Evolutionary conservation across 371 early-diverging fungal genomes (phyloP).

Genomic region (Smittium mucronatum): DNA sequence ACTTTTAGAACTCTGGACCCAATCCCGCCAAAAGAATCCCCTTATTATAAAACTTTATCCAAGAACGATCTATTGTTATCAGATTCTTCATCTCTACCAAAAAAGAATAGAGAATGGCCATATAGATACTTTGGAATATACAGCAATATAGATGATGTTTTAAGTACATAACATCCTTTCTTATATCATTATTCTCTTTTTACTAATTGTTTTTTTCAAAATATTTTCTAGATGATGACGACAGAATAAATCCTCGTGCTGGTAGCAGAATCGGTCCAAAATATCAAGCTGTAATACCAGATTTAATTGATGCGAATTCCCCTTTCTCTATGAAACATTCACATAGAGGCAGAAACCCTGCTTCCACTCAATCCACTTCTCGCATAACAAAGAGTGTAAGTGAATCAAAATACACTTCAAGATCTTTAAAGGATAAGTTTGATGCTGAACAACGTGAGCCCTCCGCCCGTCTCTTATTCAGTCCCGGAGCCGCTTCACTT

Average conservation of each 20-base stretch:
- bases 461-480: neutral
- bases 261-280: conserved; percentile 62
- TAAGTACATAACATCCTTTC: neutral
- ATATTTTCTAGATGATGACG: conserved; percentile 44
- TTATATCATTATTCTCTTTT: neutral
- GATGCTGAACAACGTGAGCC: too few species aligned
- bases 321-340: neutral
- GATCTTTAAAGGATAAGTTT: neutral
- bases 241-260: conserved; percentile 66
- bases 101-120: conserved; percentile 46
- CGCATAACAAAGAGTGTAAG: neutral
- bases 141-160: conserved; percentile 48
- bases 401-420: neutral
- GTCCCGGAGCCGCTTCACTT: neutral
- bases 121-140: conserved; percentile 78
- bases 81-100: too few species aligned
- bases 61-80: too few species aligned
- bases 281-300: conserved; percentile 63
- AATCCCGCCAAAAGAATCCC: neutral
- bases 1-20: too few species aligned
- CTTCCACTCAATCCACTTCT: neutral
- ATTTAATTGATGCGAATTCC: conserved; percentile 25
- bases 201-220: neutral
- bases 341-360: too few species aligned
- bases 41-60: too few species aligned